phyloP scores from a whole-genome alignment of 192 early-diverging fungal genomes.

The Coemansia umbellata region DNA sequence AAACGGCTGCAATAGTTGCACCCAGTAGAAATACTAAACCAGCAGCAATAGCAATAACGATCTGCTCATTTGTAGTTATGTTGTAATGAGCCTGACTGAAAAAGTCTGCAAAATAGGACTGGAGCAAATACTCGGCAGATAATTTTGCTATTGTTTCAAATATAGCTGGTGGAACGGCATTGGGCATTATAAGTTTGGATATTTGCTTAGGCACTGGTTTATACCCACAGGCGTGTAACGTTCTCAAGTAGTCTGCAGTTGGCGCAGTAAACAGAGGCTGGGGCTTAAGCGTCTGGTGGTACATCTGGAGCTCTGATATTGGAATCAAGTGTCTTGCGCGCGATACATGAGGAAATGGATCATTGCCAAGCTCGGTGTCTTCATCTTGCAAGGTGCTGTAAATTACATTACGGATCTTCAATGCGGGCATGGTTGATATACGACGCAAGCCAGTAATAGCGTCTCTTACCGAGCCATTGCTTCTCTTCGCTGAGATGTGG shows the following conservation, averaged over 20 bases:
- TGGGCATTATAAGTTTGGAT: conserved; percentile 10
- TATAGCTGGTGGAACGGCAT: conserved; percentile 27
- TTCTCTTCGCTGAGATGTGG: too few relatives aligned
- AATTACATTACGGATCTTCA: background rate
- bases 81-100: conserved; percentile 24
- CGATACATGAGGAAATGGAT: background rate
- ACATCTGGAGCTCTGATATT: conserved; percentile 10
- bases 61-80: conserved; percentile 13
- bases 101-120: conserved; percentile 22
- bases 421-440: conserved; percentile 28
- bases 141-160: conserved; percentile 36
- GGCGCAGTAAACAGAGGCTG: conserved; percentile 10
- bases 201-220: conserved; percentile 12
- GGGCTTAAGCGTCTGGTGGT: conserved; percentile 23
- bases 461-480: background rate
- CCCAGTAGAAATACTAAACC: conserved; percentile 7
- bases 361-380: background rate
- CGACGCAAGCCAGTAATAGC: conserved; percentile 15
- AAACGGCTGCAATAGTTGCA: background rate
- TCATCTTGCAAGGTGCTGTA: background rate
- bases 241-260: background rate
- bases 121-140: conserved; percentile 15
- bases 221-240: conserved; percentile 8
- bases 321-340: conserved; percentile 12
- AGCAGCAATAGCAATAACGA: background rate